Base-by-base conservation (phyloP, 768 basidiomycete genomes). In the Leccinum incarnatum region DNA sequence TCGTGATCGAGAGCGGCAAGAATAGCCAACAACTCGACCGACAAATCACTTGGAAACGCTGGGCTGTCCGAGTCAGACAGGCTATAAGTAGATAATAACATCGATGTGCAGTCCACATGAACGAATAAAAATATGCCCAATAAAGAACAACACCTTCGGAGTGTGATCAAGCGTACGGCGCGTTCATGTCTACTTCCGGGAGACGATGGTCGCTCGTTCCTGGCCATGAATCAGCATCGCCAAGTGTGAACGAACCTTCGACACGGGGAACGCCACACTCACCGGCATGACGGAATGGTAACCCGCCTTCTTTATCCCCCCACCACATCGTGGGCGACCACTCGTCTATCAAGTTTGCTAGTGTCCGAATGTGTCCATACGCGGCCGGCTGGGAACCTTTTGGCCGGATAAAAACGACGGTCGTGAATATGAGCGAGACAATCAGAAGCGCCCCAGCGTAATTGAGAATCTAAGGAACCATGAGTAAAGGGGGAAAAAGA, bases 291-390 rank as follows among this genome's bases (percentile, higher is more conserved):
- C 30, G 52, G 27, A 19, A 49, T 0, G 55, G 48, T 23, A 19
- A 54, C 34, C 61, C 58, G 12, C 14, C 32, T 1, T 47, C 45
- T n/a, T 71, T 73, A 21, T 64, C 62, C 17, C 67, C 72, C 66
- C 72, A 73, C 71, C 71, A 68, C 62, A 73, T 69, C 7, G 58
- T 69, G 1, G 65, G 57, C n/a, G 71, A 70, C 75, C 75, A 71
- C n/a, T 76, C 72, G 55, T 76, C 75, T 36, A 74, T 63, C 56
- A 74, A 56, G 50, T 74, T 72, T 2, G 68, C 72, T 15, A 76
- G 65, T 15, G 71, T 76, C 49, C 74, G 69, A 1, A 75, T 51
- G 21, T 75, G 72, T 3, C 74, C 72, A 27, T 75, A 76, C n/a
- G 69, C 62, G 4, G 66, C 69, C 0, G 68, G 74, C 37, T 75